These are phyloP conservation scores for Colletotrichum neosansevieriae DNA, from an alignment of 2,329 filamentous ascomycete species.

Conservation along the genomic window DNA sequence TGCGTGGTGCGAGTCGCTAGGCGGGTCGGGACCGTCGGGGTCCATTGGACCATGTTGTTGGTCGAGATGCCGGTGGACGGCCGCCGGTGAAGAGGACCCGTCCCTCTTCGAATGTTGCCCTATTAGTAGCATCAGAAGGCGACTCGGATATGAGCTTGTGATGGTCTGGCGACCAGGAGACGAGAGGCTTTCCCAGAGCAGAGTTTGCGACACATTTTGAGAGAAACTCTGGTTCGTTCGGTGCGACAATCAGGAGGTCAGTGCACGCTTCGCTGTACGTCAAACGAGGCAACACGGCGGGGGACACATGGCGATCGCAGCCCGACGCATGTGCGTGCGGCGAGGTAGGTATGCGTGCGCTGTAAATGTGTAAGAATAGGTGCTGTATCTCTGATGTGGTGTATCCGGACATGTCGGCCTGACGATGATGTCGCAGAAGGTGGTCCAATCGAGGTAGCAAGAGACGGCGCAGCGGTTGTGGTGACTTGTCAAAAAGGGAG, in stretches of 20 bases:
- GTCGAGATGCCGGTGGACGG: constrained; percentile 15
- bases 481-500: constrained; percentile 30
- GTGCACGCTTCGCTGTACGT: not conserved
- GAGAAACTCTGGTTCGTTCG: constrained; percentile 14
- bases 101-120: constrained; percentile 15
- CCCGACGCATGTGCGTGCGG: constrained; percentile 11
- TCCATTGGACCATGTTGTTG: constrained; percentile 21
- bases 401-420: constrained; percentile 3
- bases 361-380: not conserved
- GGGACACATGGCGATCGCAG: constrained; percentile 33
- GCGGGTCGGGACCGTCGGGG: constrained; percentile 14
- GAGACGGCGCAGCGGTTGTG: not conserved
- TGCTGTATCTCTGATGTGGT: constrained; percentile 11
- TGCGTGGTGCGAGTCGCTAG: constrained; percentile 12
- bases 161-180: constrained; percentile 1
- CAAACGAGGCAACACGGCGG: constrained; percentile 2
- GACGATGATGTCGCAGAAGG: not conserved
- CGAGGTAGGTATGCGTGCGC: not conserved
- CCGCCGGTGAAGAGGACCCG: not conserved
- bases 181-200: constrained; percentile 2
- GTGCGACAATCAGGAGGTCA: constrained; percentile 18
- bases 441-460: constrained; percentile 9
- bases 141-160: constrained; percentile 13
- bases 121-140: constrained; percentile 14
- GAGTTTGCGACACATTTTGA: not conserved